Base-by-base conservation (phyloP, 345 rosid genomes). In the Linum usitatissimum region DNA sequence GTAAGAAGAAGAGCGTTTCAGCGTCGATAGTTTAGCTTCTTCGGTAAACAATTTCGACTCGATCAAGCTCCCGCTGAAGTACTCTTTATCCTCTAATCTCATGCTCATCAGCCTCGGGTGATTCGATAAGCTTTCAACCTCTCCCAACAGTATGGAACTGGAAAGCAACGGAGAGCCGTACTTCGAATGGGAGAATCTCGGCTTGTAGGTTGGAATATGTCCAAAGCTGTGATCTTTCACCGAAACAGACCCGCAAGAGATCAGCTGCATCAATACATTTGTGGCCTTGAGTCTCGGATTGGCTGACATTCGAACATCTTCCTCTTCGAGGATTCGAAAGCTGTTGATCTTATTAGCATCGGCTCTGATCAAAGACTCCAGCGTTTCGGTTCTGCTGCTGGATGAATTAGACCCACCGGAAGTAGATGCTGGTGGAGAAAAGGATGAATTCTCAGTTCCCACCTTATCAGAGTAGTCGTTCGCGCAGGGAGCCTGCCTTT, bases 1-100 rank as follows among this genome's bases (percentile, higher is more conserved):
- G 79, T 78, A 93, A 48, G 99, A 90, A 45, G 97, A 90, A 72
- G 99, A 86, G 59, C 95, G 96, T 76, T 93, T 93, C 68, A 93
- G 77, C 66, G 85, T 63, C 65, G 71, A 8, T 61, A 51, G 77
- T 42, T 79, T 79, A 65, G 73, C 84, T 66, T 73, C 80, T 61
- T 70, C 82, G 65, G 74, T 82, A 10, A 76, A 82, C 71, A 73
- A 66, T 74, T 82, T 84, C 0, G 87, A 80, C 84, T 93, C 97
- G 0, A 93, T 77, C 76, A 93, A 71, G 75, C 99, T 90, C 59
- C 97, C 96, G 57, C 99, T 93, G 68, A 86, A 90, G 67, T 93
- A 87, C 36, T 90, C 97, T 70, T 90, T 93, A 61, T 87, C 97
- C 67, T 93, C 96, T 63, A 82, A 18, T 63, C 90, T 80, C 75